Percentiles rank a stretch among this genome's conserved stretches.
Conservation (phyloP, 257 asterid species). For the Ophiorrhiza pumila region DNA sequence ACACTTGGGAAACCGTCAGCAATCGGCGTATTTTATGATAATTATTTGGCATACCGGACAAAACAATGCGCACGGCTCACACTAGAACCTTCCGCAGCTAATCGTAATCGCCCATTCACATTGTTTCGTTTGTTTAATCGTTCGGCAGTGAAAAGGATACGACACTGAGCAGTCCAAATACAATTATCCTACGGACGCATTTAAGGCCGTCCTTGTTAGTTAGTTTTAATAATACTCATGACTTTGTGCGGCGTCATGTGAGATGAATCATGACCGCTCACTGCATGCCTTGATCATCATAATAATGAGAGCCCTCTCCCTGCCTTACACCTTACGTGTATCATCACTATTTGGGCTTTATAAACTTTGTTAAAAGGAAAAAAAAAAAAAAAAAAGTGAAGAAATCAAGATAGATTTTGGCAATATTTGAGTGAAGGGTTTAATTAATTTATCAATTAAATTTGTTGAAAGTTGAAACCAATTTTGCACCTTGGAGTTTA, state of each 20-base stretch:
- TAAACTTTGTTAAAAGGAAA: too few relatives aligned
- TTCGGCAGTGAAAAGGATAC: not conserved
- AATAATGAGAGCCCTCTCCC: not conserved
- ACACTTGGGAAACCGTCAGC: not conserved
- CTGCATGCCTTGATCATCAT: slow-evolving; percentile 4
- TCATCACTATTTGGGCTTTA: too few relatives aligned
- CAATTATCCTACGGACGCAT: not conserved
- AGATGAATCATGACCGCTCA: not conserved
- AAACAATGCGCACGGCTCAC: not conserved
- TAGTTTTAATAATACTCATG: not conserved
- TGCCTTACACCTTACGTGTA: too few relatives aligned
- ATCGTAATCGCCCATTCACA: too few relatives aligned
- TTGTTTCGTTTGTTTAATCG: too few relatives aligned
- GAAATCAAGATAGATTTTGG: too few relatives aligned
- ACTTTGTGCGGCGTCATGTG: not conserved
- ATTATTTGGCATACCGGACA: not conserved
- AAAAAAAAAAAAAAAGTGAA: too few relatives aligned
- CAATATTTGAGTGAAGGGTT: too few relatives aligned
- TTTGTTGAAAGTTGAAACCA: too few relatives aligned
- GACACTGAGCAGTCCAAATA: too few relatives aligned
- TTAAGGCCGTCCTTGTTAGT: not conserved
- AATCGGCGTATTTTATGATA: not conserved
- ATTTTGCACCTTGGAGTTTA: too few relatives aligned
- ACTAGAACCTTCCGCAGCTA: not conserved
- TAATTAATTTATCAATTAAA: too few relatives aligned